Conservation (phyloP, 129 eudicot genomes). For the Lactuca sativa region DNA sequence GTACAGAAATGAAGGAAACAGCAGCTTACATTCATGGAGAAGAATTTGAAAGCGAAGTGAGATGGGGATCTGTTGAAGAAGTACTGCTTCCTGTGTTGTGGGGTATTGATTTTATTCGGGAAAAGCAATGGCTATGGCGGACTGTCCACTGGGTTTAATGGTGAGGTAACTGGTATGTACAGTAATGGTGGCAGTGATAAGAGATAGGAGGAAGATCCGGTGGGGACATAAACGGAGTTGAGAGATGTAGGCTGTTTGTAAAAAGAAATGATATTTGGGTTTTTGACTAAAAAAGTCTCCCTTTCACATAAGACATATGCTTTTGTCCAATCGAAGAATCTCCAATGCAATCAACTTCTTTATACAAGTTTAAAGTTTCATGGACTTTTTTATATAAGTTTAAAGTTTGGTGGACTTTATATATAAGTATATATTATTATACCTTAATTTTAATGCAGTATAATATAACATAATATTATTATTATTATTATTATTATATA, state of each 20-base stretch:
- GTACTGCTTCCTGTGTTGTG: not conserved
- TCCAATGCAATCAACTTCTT: not conserved
- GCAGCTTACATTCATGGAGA: slow-evolving; percentile 20
- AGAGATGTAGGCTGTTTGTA: slow-evolving; percentile 12
- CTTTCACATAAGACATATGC: slow-evolving; percentile 11
- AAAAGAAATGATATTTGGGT: not conserved
- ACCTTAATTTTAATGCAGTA: too few relatives aligned
- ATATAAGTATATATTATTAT: too few relatives aligned
- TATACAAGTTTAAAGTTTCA: not conserved
- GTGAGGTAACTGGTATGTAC: not conserved
- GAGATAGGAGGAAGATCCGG: slow-evolving; percentile 22
- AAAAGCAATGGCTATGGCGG: not conserved
- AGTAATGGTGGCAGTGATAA: slow-evolving; percentile 11
- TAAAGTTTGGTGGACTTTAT: not conserved
- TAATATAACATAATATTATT: too few relatives aligned
- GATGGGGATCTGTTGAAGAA: slow-evolving; percentile 15
- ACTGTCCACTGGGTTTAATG: not conserved
- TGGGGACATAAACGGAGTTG: slow-evolving; percentile 21
- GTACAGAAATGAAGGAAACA: not conserved
- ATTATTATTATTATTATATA: too few relatives aligned
- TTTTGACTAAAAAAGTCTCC: not conserved
- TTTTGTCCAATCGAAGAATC: not conserved
- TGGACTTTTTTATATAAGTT: not conserved
- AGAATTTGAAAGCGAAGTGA: slow-evolving; percentile 4
- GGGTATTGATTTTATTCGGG: slow-evolving; percentile 9